A percentile compares a stretch with the other conserved stretches of the same genome.
These are phyloP conservation scores for Candida freyschussii DNA, from an alignment of 1,139 yeast genomes.

Conservation along the genomic window DNA sequence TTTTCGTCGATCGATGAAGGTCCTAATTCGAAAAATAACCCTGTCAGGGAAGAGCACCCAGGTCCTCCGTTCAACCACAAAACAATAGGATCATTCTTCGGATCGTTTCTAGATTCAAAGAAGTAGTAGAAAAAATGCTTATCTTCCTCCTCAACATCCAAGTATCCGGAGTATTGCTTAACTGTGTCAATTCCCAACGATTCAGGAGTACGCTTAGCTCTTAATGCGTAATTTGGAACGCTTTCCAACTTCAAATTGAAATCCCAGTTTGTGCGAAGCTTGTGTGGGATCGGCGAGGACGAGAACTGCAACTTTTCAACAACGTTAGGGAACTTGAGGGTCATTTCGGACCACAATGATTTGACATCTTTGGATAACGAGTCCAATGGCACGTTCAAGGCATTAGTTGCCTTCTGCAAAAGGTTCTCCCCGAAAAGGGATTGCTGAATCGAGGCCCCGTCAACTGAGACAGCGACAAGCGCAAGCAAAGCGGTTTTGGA, in stretches of 20 bases:
- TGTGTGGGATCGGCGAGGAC: conserved; percentile 45
- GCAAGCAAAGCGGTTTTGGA: conserved; percentile 15
- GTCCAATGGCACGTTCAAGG: conserved; percentile 35
- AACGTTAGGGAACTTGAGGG: conserved; percentile 50
- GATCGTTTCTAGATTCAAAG: conserved; percentile 88
- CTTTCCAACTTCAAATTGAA: conserved; percentile 42
- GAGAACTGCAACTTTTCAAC: conserved; percentile 44
- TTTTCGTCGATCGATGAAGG: conserved; percentile 69
- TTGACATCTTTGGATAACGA: conserved; percentile 45
- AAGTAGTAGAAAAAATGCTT: conserved; percentile 85
- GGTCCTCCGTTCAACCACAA: conserved; percentile 93
- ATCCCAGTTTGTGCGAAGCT: conserved; percentile 46
- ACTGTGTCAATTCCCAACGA: conserved; percentile 70
- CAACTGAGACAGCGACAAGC: conserved; percentile 13
- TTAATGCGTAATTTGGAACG: conserved; percentile 51
- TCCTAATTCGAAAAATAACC: conserved; percentile 88
- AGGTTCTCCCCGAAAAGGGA: conserved; percentile 25
- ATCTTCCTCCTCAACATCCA: conserved; percentile 78
- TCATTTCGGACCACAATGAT: conserved; percentile 56
- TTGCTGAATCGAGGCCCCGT: conserved; percentile 29
- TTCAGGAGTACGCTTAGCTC: conserved; percentile 50
- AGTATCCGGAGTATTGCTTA: conserved; percentile 81
- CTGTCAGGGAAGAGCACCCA: conserved; percentile 87
- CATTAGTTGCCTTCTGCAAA: conserved; percentile 32
- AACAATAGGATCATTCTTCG: conserved; percentile 75